Evolutionary conservation across 177 flowering plant species (phyloP), one percentile per base, ranked within the genome.

Genomic region (Telopea speciosissima): DNA sequence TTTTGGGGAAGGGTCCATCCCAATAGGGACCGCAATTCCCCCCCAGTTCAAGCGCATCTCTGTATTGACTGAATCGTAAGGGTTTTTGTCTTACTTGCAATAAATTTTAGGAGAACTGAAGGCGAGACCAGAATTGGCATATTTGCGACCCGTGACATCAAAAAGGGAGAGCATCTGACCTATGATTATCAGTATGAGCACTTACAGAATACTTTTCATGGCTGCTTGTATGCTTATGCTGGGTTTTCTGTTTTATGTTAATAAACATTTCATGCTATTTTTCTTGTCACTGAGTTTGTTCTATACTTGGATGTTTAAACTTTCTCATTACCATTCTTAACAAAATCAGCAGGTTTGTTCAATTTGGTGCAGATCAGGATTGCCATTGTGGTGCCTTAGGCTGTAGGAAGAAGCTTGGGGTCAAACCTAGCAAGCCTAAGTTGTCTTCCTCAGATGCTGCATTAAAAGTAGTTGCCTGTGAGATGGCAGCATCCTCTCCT

Each of bases 81-180:
- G 5, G 40, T 36, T 36, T 36, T 36, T 36, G 5, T 71, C n/a
- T 9, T 69, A 25, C 12, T 71, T 28, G 52, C 66, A 10, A 11
- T 70, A 63, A n/a, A 63, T 68, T 71, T 33, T 56, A 95, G 99
- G 99, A 89, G 85, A 75, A 85, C 88, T 75, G 95, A 87, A 65
- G 98, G 97, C 68, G 99, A 96, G 82, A 96, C 97, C 70, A 90
- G 99, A 79, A 93, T 96, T 69, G 98, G 98, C 75, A 96, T 96
- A 73, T 96, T 93, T 86, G 94, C 99, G 24, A 88, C 85, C 59
- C 86, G 92, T 36, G 86, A 89, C 77, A 91, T 96, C 33, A 87
- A 78, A 61, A 88, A 64, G 86, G 98, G 97, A 72, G 96, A 90
- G 75, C 90, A 93, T 75, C 85, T 96, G 75, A 90, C 98, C 49